phyloP scores from a whole-genome alignment of 345 rosid genomes.

The Linum lewisii region DNA sequence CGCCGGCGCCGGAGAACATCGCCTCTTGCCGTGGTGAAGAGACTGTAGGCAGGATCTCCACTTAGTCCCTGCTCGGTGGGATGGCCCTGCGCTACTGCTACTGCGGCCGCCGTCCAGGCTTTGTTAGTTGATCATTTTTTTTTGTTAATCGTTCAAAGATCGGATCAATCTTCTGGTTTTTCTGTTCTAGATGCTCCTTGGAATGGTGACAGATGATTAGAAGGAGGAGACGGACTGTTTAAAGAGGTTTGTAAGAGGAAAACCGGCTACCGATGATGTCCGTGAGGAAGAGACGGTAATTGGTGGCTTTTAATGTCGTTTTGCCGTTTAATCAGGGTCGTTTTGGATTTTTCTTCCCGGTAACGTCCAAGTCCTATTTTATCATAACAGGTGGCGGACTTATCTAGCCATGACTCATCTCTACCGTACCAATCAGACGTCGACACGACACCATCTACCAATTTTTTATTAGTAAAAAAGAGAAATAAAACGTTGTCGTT shows the following conservation, averaged over 20 bases:
- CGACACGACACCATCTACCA: background rate
- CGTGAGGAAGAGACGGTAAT: background rate
- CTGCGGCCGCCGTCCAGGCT: constrained; percentile 67
- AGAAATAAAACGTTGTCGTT: too few species aligned
- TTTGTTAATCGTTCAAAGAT: background rate
- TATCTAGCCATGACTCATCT: constrained; percentile 14
- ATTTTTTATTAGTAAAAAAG: background rate
- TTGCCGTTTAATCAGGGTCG: background rate
- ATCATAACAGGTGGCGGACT: constrained; percentile 15
- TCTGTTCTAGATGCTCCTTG: background rate
- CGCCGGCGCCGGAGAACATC: constrained; percentile 20
- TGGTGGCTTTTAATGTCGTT: background rate
- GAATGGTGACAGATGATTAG: background rate
- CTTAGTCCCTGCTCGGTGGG: constrained; percentile 38
- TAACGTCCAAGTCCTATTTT: too few species aligned
- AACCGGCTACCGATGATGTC: constrained; percentile 12
- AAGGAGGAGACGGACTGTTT: constrained; percentile 6
- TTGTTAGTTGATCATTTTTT: constrained; percentile 43
- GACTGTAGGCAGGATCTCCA: constrained; percentile 38
- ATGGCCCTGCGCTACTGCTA: constrained; percentile 57
- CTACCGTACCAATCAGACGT: background rate
- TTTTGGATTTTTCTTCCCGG: background rate
- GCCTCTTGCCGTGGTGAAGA: constrained; percentile 37
- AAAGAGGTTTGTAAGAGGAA: constrained; percentile 3
- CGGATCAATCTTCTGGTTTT: background rate